These are phyloP conservation scores for Fusarium irregulare DNA, from an alignment of 2,329 filamentous ascomycete genomes.

Conservation along the genomic window DNA sequence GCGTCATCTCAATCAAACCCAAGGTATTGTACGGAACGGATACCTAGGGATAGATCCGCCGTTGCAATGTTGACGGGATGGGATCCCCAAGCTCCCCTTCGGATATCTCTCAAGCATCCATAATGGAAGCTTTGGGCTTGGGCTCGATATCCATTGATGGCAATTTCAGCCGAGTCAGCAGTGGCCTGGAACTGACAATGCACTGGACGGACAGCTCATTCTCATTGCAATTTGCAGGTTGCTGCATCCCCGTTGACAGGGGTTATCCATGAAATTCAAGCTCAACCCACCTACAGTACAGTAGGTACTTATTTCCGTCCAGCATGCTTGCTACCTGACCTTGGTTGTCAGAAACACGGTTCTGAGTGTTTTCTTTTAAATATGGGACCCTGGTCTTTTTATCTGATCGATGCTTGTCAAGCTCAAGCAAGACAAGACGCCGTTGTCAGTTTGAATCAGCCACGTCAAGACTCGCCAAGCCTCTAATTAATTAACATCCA, in stretches of 20 bases:
- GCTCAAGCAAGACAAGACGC: neutral
- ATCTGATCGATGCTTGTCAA: neutral
- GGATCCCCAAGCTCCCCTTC: slow-evolving; percentile 24
- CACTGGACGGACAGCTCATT: slow-evolving; percentile 17
- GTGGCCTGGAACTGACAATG: slow-evolving; percentile 30
- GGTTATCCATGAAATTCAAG: slow-evolving; percentile 27
- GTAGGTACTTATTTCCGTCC: slow-evolving; percentile 10
- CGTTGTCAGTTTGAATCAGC: slow-evolving; percentile 9
- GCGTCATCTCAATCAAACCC: slow-evolving; percentile 6
- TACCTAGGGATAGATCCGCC: slow-evolving; percentile 29
- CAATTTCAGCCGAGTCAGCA: slow-evolving; percentile 38
- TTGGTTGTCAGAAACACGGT: slow-evolving; percentile 12
- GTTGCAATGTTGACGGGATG: slow-evolving; percentile 27
- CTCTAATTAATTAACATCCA: neutral
- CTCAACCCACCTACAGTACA: neutral
- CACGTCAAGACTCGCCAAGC: neutral
- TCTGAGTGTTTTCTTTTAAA: slow-evolving; percentile 11
- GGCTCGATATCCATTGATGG: slow-evolving; percentile 26
- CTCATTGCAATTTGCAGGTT: slow-evolving; percentile 27
- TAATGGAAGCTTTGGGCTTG: slow-evolving; percentile 23
- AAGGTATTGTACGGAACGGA: neutral
- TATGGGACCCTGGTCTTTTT: slow-evolving; percentile 17
- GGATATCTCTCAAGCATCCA: slow-evolving; percentile 15
- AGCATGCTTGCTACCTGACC: slow-evolving; percentile 7
- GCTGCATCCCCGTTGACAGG: slow-evolving; percentile 28